A percentile compares a stretch with the other conserved stretches of the same genome.
phyloP scores from a whole-genome alignment of 2,329 filamentous ascomycete species.

The Tricladium varicosporioides region DNA sequence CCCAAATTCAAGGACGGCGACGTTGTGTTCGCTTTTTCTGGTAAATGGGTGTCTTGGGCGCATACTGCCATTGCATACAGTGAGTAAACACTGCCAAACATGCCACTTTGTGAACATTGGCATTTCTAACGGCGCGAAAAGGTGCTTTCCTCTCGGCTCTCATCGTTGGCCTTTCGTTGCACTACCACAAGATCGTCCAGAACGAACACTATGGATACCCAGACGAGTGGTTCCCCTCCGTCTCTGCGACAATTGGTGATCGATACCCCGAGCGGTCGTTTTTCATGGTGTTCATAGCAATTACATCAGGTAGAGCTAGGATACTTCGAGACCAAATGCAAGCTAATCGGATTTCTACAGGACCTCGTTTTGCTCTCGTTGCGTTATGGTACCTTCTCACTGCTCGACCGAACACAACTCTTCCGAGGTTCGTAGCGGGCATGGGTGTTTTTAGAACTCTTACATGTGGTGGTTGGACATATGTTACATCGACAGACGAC shows the following conservation, averaged over 20 bases:
- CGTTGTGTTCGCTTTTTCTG: slow-evolving; percentile 67
- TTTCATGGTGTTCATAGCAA: slow-evolving; percentile 95
- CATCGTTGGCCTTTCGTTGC: slow-evolving; percentile 74
- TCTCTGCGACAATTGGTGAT: slow-evolving; percentile 95
- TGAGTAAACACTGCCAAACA: slow-evolving; percentile 41
- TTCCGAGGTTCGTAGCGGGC: slow-evolving; percentile 78
- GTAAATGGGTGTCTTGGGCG: slow-evolving; percentile 84
- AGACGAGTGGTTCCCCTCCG: slow-evolving; percentile 94
- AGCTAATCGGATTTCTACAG: slow-evolving; percentile 41
- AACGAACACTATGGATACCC: slow-evolving; percentile 96
- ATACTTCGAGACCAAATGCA: slow-evolving; percentile 1
- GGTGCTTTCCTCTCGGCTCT: slow-evolving; percentile 86
- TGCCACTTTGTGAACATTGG: not conserved
- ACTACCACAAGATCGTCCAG: slow-evolving; percentile 96
- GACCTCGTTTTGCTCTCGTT: slow-evolving; percentile 87
- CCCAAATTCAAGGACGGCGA: slow-evolving; percentile 61
- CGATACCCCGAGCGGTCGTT: slow-evolving; percentile 94
- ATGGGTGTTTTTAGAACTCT: slow-evolving; percentile 85
- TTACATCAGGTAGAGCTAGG: slow-evolving; percentile 71
- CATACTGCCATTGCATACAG: slow-evolving; percentile 84
- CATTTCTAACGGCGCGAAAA: slow-evolving; percentile 36
- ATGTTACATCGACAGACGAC: slow-evolving; percentile 96
- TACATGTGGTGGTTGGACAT: slow-evolving; percentile 97
- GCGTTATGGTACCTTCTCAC: slow-evolving; percentile 91
- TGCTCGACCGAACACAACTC: slow-evolving; percentile 66